Percentiles rank a stretch among this genome's conserved stretches.
Evolutionary conservation across 148 eudicot genomes (phyloP).

Genomic region (Arctostaphylos glauca): DNA sequence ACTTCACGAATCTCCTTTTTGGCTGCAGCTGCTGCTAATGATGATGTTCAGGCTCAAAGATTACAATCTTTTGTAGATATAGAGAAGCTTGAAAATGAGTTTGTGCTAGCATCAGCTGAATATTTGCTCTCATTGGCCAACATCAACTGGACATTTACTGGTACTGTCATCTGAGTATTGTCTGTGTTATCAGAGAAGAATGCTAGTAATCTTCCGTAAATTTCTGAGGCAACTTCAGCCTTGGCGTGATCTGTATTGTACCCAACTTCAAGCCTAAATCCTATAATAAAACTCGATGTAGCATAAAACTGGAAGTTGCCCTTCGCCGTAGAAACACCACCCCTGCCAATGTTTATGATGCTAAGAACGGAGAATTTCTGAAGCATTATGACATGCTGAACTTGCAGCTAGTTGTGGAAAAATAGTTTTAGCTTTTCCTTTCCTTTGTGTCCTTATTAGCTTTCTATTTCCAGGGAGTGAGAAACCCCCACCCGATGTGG

Average conservation of each 20-base stretch:
- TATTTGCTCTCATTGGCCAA: conserved; percentile 71
- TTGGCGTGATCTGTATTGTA: neutral
- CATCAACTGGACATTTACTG: conserved; percentile 64
- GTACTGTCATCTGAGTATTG: conserved; percentile 32
- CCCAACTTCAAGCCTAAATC: no score
- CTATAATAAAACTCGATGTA: neutral
- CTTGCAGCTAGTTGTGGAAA: neutral
- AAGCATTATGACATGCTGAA: neutral
- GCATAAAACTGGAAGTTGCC: neutral
- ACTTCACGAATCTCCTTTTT: conserved; percentile 14
- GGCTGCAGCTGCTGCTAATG: conserved; percentile 46
- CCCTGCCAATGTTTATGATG: neutral
- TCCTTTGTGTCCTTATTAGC: neutral
- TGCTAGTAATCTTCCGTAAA: neutral
- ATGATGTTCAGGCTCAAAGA: conserved; percentile 40
- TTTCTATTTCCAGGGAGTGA: conserved; percentile 48
- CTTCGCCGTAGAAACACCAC: neutral
- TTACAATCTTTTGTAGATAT: conserved; percentile 49
- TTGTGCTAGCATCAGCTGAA: conserved; percentile 77
- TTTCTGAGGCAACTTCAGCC: conserved; percentile 6
- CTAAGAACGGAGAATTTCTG: neutral
- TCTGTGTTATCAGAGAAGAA: neutral
- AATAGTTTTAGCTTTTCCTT: neutral
- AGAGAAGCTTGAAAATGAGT: conserved; percentile 92
- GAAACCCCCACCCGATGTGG: conserved; percentile 54